Conservation (phyloP, 768 basidiomycete genomes). For the Cyathus striatus region DNA sequence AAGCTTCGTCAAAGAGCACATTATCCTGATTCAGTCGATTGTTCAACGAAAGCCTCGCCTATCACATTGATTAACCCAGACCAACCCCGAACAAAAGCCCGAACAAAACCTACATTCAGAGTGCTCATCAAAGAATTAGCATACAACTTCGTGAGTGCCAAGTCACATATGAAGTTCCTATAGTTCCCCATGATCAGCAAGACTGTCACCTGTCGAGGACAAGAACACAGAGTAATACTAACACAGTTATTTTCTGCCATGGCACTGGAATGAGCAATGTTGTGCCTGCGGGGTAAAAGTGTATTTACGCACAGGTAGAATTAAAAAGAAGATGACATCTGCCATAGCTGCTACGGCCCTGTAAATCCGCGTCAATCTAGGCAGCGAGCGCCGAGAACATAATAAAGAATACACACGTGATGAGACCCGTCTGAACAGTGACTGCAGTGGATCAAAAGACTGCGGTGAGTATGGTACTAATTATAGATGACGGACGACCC, state of each 20-base stretch:
- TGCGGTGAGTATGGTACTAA: too few relatives aligned
- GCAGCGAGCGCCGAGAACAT: not conserved
- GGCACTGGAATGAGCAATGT: not conserved
- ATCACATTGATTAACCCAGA: not conserved
- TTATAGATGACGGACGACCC: not conserved
- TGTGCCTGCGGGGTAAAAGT: not conserved
- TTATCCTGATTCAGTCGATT: not conserved
- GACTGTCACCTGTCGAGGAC: too few relatives aligned
- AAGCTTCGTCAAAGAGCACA: slow-evolving; percentile 1
- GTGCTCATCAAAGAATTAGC: slow-evolving; percentile 12
- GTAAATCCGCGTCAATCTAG: not conserved
- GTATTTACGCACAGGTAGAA: slow-evolving; percentile 8
- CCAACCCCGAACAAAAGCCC: not conserved
- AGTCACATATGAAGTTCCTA: slow-evolving; percentile 14
- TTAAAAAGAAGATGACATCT: slow-evolving; percentile 9
- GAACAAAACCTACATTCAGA: slow-evolving; percentile 8
- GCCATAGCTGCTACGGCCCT: slow-evolving; percentile 11
- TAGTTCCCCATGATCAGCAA: not conserved
- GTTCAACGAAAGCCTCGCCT: not conserved
- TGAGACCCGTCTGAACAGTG: slow-evolving; percentile 13
- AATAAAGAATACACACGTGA: slow-evolving; percentile 8
- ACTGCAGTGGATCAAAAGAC: too few relatives aligned
- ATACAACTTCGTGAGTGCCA: slow-evolving; percentile 13
- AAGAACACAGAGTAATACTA: not conserved
- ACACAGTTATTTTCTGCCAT: slow-evolving; percentile 8